Percentiles rank a stretch among this genome's conserved stretches.
Conservation (phyloP, 164 flowering plant genomes). For the Aristolochia californica region DNA sequence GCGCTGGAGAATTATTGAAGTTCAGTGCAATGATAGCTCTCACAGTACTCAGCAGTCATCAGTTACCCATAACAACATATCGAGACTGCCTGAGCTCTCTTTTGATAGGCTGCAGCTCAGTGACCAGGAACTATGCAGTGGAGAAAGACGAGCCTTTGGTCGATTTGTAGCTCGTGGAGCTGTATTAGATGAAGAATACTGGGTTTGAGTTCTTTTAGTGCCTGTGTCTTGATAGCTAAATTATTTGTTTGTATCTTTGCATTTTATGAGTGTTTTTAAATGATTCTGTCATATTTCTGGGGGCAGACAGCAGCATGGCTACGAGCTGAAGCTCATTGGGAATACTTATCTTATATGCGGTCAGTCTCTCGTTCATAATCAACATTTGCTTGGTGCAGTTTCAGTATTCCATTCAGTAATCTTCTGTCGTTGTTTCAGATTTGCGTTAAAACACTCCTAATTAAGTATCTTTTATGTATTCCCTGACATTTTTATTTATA, state of each 20-base stretch:
- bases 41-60: conserved; percentile 26
- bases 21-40: conserved; percentile 26
- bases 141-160: conserved; percentile 32
- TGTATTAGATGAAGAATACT: conserved; percentile 58
- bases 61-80: conserved; percentile 20
- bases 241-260: not conserved
- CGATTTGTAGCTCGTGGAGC: conserved; percentile 52
- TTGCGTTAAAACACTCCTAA: no score
- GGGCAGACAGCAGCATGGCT: conserved; percentile 71
- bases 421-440: not conserved
- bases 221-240: not conserved
- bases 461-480: no score
- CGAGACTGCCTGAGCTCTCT: conserved; percentile 37
- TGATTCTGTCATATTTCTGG: conserved; percentile 1
- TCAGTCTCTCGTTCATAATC: conserved; percentile 14
- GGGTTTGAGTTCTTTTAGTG: conserved; percentile 24
- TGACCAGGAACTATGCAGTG: conserved; percentile 32
- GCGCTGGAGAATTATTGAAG: conserved; percentile 32
- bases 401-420: not conserved
- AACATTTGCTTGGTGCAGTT: not conserved
- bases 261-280: no score
- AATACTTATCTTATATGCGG: conserved; percentile 46
- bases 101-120: conserved; percentile 40
- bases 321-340: conserved; percentile 66
- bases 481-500: not conserved